Evolutionary conservation across 2,329 filamentous ascomycete species (phyloP).

Genomic region (Seiridium unicorne): DNA sequence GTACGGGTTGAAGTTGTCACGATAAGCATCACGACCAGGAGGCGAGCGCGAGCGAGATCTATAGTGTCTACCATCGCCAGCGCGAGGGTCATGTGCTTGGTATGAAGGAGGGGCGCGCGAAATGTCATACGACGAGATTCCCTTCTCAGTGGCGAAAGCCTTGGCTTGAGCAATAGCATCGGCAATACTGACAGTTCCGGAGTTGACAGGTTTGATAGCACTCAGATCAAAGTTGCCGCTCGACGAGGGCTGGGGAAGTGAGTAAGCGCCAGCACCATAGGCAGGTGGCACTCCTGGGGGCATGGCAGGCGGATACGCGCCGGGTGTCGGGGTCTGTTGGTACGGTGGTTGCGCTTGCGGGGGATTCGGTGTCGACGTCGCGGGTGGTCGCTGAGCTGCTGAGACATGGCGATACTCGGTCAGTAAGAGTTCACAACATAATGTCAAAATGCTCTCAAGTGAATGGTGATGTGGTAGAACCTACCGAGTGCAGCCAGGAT

Average conservation of each 20-base stretch:
- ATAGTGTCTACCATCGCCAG: constrained; percentile 55
- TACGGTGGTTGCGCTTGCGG: constrained; percentile 40
- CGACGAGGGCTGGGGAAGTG: constrained; percentile 65
- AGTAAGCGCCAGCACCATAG: constrained; percentile 37
- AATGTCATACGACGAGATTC: constrained; percentile 60
- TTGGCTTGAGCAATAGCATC: constrained; percentile 85
- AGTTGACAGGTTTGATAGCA: constrained; percentile 74
- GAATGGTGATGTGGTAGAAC: constrained; percentile 14
- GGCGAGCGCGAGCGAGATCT: constrained; percentile 74
- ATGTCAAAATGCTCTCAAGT: neutral
- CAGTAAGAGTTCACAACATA: constrained; percentile 14
- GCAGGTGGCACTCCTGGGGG: constrained; percentile 37
- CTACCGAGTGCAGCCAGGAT: constrained; percentile 49
- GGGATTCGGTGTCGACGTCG: constrained; percentile 38
- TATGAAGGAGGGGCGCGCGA: constrained; percentile 42
- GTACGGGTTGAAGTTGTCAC: constrained; percentile 79
- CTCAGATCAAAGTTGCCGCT: constrained; percentile 80
- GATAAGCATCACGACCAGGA: constrained; percentile 64
- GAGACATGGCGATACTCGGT: neutral
- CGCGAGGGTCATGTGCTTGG: constrained; percentile 38
- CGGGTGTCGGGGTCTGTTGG: constrained; percentile 34
- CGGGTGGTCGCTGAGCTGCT: constrained; percentile 40
- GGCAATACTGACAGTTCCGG: constrained; percentile 78
- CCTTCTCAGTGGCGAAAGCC: constrained; percentile 77
- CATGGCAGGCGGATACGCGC: constrained; percentile 34